Percentiles rank a stretch among this genome's conserved stretches.
Evolutionary conservation across 495 filamentous ascomycete genomes (phyloP).

Genomic region (Neurospora sp.): DNA sequence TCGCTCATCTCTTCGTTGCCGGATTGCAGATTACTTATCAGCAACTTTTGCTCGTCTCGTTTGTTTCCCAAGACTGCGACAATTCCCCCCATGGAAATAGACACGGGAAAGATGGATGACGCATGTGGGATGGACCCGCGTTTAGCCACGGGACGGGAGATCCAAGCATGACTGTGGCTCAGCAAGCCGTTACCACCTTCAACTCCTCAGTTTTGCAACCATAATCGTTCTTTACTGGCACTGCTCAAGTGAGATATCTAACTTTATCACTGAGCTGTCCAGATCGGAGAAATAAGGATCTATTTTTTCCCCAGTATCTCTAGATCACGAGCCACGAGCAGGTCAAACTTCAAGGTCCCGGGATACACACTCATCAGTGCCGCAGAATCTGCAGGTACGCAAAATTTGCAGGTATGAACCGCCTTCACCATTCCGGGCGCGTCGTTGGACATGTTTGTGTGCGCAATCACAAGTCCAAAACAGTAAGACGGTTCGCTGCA

Average conservation of each 20-base stretch:
- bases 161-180: neutral
- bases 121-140: neutral
- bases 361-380: too few species aligned
- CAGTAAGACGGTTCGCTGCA: neutral
- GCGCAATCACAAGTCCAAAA: neutral
- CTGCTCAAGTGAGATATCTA: neutral
- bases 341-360: too few species aligned
- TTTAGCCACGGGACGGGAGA: neutral
- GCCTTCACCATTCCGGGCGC: too few species aligned
- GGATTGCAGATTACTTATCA: neutral
- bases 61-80: neutral
- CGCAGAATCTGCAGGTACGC: too few species aligned
- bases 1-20: neutral
- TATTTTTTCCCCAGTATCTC: too few species aligned
- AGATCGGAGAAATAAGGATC: too few species aligned
- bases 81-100: neutral
- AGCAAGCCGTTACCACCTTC: neutral
- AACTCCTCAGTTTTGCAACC: neutral
- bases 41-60: neutral
- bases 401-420: too few species aligned
- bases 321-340: too few species aligned
- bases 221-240: neutral
- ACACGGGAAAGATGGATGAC: neutral
- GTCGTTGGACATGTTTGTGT: neutral
- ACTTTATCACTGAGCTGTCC: neutral